Evolutionary conservation across 1,139 yeast species (phyloP).

Genomic region (Debaryomyces coudertii): DNA sequence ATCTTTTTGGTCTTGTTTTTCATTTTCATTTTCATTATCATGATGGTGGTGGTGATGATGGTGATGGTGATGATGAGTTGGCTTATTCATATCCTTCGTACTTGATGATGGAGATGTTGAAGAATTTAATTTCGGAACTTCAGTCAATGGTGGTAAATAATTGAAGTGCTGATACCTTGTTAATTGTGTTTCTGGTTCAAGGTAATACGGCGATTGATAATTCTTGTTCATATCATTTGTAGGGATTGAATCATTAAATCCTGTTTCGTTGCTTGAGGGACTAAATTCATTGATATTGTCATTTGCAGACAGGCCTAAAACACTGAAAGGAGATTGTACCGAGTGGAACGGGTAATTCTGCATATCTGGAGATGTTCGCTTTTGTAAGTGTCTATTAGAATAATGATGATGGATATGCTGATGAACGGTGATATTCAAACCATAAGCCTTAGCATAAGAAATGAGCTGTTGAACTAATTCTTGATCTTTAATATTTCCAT

Average conservation of each 20-base stretch:
- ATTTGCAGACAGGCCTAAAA: conserved; percentile 3
- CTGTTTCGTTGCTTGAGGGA: background rate
- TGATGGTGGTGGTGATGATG: conserved; percentile 36
- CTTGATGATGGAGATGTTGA: conserved; percentile 44
- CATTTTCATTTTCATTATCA: conserved; percentile 14
- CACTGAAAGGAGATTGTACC: conserved; percentile 11
- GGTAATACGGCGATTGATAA: conserved; percentile 18
- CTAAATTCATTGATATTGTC: conserved; percentile 7
- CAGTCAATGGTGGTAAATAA: conserved; percentile 69
- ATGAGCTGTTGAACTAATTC: conserved; percentile 60
- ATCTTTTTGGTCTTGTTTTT: background rate
- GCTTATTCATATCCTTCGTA: background rate
- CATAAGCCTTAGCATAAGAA: conserved; percentile 61
- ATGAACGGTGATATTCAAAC: conserved; percentile 71
- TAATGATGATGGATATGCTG: conserved; percentile 83
- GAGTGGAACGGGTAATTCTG: conserved; percentile 5
- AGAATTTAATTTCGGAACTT: conserved; percentile 69
- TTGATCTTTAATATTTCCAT: conserved; percentile 55
- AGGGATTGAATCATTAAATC: conserved; percentile 1
- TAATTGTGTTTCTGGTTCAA: conserved; percentile 61
- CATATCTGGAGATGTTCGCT: background rate
- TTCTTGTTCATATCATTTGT: conserved; percentile 5
- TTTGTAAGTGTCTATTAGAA: conserved; percentile 19
- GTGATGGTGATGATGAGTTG: conserved; percentile 27
- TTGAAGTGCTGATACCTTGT: conserved; percentile 71